phyloP scores from a whole-genome alignment of 441 rosid genomes.

The Manihot esculenta region DNA sequence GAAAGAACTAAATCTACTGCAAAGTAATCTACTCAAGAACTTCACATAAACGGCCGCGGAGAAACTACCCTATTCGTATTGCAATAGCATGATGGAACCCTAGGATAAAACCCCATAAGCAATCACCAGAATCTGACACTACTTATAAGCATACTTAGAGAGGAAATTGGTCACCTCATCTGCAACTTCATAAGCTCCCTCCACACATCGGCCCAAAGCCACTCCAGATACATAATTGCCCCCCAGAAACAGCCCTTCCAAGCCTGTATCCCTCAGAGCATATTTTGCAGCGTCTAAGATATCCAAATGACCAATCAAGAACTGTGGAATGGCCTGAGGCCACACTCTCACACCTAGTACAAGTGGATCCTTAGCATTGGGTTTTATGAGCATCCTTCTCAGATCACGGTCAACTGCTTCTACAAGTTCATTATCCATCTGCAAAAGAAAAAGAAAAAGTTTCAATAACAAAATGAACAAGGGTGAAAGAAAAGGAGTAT shows the following conservation, averaged over 20 bases:
- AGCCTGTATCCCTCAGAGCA: slow-evolving; percentile 47
- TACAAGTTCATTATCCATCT: slow-evolving; percentile 64
- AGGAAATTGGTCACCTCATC: slow-evolving; percentile 60
- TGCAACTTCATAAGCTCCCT: slow-evolving; percentile 76
- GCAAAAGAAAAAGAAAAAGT: slow-evolving; percentile 19
- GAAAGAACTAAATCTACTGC: neutral
- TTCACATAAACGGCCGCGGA: slow-evolving; percentile 12
- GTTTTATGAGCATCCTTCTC: slow-evolving; percentile 82
- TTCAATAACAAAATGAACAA: slow-evolving; percentile 9
- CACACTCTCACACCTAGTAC: slow-evolving; percentile 68
- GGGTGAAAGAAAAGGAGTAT: neutral
- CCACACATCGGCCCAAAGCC: slow-evolving; percentile 82
- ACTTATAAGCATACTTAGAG: slow-evolving; percentile 55
- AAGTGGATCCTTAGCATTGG: slow-evolving; percentile 64
- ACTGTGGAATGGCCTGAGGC: slow-evolving; percentile 92
- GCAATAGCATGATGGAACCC: slow-evolving; percentile 1
- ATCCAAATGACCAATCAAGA: slow-evolving; percentile 78
- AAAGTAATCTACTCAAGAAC: slow-evolving; percentile 16
- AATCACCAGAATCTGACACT: slow-evolving; percentile 7
- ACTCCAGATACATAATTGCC: slow-evolving; percentile 90
- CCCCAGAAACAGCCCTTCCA: slow-evolving; percentile 70
- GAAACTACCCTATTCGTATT: neutral
- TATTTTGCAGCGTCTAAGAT: slow-evolving; percentile 57
- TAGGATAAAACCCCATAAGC: neutral
- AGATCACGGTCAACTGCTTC: slow-evolving; percentile 81